These are phyloP conservation scores for Debaryomyces nepalensis DNA, from an alignment of 1,139 yeast genomes.

Conservation along the genomic window DNA sequence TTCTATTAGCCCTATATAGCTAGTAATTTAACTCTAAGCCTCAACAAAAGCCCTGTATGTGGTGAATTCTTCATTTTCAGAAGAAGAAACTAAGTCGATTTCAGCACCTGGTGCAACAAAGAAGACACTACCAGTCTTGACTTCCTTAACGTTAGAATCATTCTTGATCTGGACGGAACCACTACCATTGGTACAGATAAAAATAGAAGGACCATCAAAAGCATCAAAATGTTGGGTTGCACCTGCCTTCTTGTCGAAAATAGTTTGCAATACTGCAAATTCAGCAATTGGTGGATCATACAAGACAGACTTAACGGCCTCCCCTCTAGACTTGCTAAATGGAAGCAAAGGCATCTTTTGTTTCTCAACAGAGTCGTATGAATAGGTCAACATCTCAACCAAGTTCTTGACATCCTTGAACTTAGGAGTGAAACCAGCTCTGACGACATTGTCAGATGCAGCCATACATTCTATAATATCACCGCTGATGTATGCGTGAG, in stretches of 20 bases:
- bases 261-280: constrained; percentile 85
- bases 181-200: constrained; percentile 80
- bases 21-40: constrained; percentile 37
- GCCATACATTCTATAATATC: constrained; percentile 99
- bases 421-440: constrained; percentile 98
- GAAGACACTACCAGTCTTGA: constrained; percentile 72
- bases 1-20: constrained; percentile 2
- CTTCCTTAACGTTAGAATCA: constrained; percentile 40
- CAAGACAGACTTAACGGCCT: constrained; percentile 61
- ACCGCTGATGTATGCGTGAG: constrained; percentile 96
- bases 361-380: constrained; percentile 85
- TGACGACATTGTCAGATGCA: constrained; percentile 95
- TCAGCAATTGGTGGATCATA: constrained; percentile 98
- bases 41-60: constrained; percentile 89
- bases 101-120: constrained; percentile 81
- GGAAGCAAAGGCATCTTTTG: constrained; percentile 81
- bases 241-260: constrained; percentile 48
- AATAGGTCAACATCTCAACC: constrained; percentile 89
- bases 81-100: constrained; percentile 59
- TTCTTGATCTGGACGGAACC: constrained; percentile 60
- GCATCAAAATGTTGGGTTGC: constrained; percentile 50
- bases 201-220: constrained; percentile 85
- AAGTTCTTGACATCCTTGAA: constrained; percentile 91
- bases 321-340: constrained; percentile 70
- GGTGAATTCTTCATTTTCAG: constrained; percentile 57